Percentiles rank a stretch among this genome's conserved stretches.
Evolutionary conservation across 2,329 filamentous ascomycete species (phyloP).

Genomic region (Exophiala calicioides): DNA sequence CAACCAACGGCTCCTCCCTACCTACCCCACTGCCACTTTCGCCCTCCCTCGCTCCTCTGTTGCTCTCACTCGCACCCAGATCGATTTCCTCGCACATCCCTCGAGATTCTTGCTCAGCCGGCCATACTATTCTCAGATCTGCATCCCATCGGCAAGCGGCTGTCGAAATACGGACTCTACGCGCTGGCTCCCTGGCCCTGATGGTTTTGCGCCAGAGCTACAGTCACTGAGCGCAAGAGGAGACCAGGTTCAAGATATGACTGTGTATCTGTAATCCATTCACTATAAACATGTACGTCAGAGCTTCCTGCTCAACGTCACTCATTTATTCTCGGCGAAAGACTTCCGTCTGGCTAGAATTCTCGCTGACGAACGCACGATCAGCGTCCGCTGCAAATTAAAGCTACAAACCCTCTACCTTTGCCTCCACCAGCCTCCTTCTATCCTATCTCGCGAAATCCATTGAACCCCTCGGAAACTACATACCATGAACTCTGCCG

Average conservation of each 20-base stretch:
- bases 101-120: too few relatives aligned
- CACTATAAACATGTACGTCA: constrained; percentile 11
- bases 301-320: too few relatives aligned
- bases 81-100: too few relatives aligned
- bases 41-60: too few relatives aligned
- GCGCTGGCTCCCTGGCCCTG: too few relatives aligned
- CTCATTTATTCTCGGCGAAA: neutral
- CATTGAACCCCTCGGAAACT: too few relatives aligned
- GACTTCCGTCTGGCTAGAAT: neutral
- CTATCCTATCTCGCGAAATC: neutral
- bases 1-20: too few relatives aligned
- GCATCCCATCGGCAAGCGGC: too few relatives aligned
- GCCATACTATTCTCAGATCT: too few relatives aligned
- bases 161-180: too few relatives aligned
- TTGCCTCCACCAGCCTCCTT: neutral
- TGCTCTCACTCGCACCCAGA: too few relatives aligned
- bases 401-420: neutral
- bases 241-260: constrained; percentile 10
- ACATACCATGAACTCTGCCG: constrained; percentile 43
- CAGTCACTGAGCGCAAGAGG: constrained; percentile 12
- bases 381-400: neutral
- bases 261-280: constrained; percentile 14
- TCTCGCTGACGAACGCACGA: constrained; percentile 3
- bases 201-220: constrained; percentile 8
- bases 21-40: too few relatives aligned